Evolutionary conservation across 148 eudicot genomes (phyloP).

Genomic region (Hydrangea macrophylla): DNA sequence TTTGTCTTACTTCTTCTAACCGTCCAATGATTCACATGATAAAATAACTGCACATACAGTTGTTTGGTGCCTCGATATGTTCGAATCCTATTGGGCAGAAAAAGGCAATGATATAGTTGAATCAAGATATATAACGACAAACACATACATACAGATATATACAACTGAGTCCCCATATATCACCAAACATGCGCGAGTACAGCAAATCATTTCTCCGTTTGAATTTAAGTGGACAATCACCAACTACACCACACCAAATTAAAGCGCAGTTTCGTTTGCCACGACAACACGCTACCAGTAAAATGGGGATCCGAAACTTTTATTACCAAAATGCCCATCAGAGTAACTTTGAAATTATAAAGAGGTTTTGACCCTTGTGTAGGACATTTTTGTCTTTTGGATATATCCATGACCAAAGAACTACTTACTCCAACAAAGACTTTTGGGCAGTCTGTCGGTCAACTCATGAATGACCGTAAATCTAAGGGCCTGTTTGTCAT

Average conservation of each 20-base stretch:
- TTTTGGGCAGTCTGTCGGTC: constrained; percentile 10
- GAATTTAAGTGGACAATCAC: too few relatives aligned
- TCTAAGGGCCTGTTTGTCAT: too few relatives aligned
- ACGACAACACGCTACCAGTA: constrained; percentile 27
- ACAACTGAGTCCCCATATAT: neutral
- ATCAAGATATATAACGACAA: too few relatives aligned
- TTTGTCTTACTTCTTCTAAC: too few relatives aligned
- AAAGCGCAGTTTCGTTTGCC: constrained; percentile 21
- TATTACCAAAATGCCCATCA: constrained; percentile 20
- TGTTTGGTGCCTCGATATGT: too few relatives aligned
- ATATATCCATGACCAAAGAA: neutral
- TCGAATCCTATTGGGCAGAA: too few relatives aligned
- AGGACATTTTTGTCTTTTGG: neutral
- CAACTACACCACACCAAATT: constrained; percentile 24
- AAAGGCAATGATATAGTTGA: too few relatives aligned
- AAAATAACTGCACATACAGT: too few relatives aligned
- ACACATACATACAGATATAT: too few relatives aligned
- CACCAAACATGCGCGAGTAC: neutral
- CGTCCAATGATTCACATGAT: too few relatives aligned
- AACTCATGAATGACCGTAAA: neutral
- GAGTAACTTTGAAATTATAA: neutral
- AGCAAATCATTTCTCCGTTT: neutral
- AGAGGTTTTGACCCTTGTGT: constrained; percentile 7
- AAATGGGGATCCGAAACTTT: neutral
- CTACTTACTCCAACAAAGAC: constrained; percentile 12